Evolutionary conservation across 805 yeast species (phyloP), one percentile per base, ranked within the genome.

Genomic region (Jamesozyma lodderae): DNA sequence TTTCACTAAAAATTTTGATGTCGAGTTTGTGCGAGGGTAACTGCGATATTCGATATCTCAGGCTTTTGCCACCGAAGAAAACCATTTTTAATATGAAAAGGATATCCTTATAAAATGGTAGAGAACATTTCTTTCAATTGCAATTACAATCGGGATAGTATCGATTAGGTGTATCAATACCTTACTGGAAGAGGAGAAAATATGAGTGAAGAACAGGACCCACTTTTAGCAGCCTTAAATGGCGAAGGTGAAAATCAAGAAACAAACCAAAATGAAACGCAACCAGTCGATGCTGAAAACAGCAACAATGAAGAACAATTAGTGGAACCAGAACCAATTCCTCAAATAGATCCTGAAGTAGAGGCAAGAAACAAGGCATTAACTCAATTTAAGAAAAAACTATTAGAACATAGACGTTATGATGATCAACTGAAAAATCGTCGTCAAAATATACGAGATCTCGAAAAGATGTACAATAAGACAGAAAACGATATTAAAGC

Each of bases 401-500:
- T 92, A 53, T 68, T 83, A 51, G 96, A 92, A 53, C 98, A 92
- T 63, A 77, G 95, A 57, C 84, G 86, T 55, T 86, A 94, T 84
- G 96, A 90, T 57, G 84, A 94, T 31, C 77, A 86, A 53, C 70
- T 92, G 53, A 90, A 86, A 60, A 86, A 79, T 31, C 70, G 88
- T 44, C 75, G 98, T 48, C 65, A 83, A 54, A 75, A 80, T 46
- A 83, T 92, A 67, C 79, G 87, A 60, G 94, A 75, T 49, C 64
- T 87, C 48, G 95, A 87, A 47, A 78, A 76, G 51, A 79, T 79
- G 45, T 92, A 77, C 62, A 90, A 82, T 42, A 87, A 86, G 69
- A 90, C 98, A 2, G 99, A 92, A 60, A 85, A 87, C 50, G 98
- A 92, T 54, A 92, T 92, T 61, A 90, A 87, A 65, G 97, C 97